Base-by-base conservation (phyloP, 139 green algal genomes). In the Closterium sp. region DNA sequence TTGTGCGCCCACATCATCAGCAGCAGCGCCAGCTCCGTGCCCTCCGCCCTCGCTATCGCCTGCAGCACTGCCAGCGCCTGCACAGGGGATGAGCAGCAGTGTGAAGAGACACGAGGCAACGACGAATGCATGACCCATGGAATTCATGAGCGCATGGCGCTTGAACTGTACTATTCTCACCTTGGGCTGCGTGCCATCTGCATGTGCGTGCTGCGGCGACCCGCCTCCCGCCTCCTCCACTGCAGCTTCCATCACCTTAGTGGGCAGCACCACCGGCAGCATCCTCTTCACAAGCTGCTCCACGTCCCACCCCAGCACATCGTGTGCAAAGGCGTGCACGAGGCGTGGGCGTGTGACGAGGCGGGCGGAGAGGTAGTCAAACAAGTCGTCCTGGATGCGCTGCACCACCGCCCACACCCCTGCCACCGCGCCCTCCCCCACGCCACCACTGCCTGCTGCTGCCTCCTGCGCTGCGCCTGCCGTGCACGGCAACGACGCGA, bases 1-100 rank as follows among this genome's bases (percentile, higher is more conserved):
- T 91, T 89, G 21, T 93, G 91, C 28, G 33, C 25, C 88, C 31
- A 93, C 23, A 93, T 90, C 33, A 93, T 30, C 88, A 93, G 91
- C 91, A 93, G 33, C n/a, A 84, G 34, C 32, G 88, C 89, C 33
- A 93, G 36, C 55, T 88, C 88, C 28, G 30, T 89, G 91, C 88
- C 87, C 66, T 87, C 33, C 25, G 30, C 55, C 32, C 12, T 31
- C 7, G 91, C 91, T 10, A 93, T 69, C 34, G 33, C 88, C 21
- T 36, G 87, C 91, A 93, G 33, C 31, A 91, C 88, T 10, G 64
- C 88, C 87, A 88, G 31, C 28, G 38, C 88, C 88, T 91, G 88
- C 88, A 89, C 32, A 90, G 9, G 69, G 28, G 19, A 30, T 28
- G 69, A 31, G 21, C 69, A 89, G 32, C 35, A 91, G 12, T 90